phyloP scores from a whole-genome alignment of 1,284 basidiomycete genomes.

The Ceratobasidium sp. region DNA sequence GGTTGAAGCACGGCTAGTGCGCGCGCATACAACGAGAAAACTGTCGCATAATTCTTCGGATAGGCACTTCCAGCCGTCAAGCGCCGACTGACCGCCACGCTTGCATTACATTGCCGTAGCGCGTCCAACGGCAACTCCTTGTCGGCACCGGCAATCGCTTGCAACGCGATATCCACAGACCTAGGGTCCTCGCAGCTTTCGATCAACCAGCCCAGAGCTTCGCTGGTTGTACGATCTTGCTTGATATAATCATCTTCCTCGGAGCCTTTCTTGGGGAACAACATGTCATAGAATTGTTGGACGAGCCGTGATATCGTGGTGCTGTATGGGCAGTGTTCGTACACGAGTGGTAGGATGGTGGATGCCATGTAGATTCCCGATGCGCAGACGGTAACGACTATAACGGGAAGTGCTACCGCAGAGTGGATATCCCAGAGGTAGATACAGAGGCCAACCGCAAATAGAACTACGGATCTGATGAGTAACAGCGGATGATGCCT shows the following conservation, averaged over 20 bases:
- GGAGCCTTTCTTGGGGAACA: neutral
- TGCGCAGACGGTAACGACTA: neutral
- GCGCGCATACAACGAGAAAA: neutral
- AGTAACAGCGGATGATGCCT: neutral
- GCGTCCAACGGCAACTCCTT: neutral
- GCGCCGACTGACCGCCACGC: neutral
- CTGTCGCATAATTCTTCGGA: neutral
- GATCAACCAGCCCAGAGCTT: conserved; percentile 5
- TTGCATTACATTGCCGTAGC: neutral
- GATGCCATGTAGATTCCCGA: neutral
- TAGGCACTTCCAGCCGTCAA: neutral
- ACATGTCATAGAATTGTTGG: neutral
- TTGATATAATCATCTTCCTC: neutral
- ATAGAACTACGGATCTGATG: neutral
- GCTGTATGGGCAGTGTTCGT: conserved; percentile 25
- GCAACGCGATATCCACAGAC: neutral
- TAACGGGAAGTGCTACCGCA: neutral
- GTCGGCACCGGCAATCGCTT: conserved; percentile 5
- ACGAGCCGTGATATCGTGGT: no score
- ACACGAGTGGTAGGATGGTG: no score
- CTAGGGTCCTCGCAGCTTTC: conserved; percentile 15
- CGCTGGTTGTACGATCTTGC: neutral
- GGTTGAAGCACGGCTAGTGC: neutral
- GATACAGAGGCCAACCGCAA: conserved; percentile 1
- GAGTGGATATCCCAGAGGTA: conserved; percentile 9